Percentiles rank a stretch among this genome's conserved stretches.
phyloP scores from a whole-genome alignment of 805 yeast species.

The fission yeast (Schizosaccharomyces pombe) region DNA sequence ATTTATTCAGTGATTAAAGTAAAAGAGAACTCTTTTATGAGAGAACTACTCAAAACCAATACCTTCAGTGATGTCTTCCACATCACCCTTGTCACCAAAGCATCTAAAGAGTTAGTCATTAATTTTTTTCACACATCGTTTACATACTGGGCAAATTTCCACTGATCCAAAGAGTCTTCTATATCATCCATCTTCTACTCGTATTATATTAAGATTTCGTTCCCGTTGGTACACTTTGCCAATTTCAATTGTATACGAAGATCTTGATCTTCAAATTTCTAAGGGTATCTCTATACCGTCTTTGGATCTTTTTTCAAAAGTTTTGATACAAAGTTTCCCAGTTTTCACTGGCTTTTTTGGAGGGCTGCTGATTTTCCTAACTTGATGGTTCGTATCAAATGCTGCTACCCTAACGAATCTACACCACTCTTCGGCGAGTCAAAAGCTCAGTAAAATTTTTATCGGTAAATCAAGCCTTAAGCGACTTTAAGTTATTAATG shows the following conservation, averaged over 20 bases:
- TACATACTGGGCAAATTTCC: slow-evolving; percentile 15
- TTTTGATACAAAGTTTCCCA: background rate
- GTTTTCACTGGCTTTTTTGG: background rate
- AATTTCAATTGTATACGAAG: background rate
- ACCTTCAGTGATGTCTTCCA: slow-evolving; percentile 40
- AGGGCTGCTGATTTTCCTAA: background rate
- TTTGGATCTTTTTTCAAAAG: background rate
- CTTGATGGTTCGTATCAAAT: background rate
- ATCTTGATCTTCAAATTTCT: background rate
- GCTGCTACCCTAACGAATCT: no score
- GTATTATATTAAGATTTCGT: background rate
- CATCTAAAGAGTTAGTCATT: slow-evolving; percentile 34
- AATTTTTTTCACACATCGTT: slow-evolving; percentile 10
- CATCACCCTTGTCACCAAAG: slow-evolving; percentile 95
- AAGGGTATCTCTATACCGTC: background rate
- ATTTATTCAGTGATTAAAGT: background rate
- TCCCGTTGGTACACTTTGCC: background rate
- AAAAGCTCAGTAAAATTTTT: no score
- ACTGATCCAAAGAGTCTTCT: slow-evolving; percentile 3
- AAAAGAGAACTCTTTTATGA: background rate
- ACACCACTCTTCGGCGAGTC: no score
- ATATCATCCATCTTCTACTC: background rate
- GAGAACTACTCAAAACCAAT: background rate
- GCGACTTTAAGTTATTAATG: no score
- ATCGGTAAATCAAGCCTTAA: no score